Evolutionary conservation across 176 grass and related monocot species (phyloP), one percentile per base, ranked within the genome.

Genomic region (Poa annua): DNA sequence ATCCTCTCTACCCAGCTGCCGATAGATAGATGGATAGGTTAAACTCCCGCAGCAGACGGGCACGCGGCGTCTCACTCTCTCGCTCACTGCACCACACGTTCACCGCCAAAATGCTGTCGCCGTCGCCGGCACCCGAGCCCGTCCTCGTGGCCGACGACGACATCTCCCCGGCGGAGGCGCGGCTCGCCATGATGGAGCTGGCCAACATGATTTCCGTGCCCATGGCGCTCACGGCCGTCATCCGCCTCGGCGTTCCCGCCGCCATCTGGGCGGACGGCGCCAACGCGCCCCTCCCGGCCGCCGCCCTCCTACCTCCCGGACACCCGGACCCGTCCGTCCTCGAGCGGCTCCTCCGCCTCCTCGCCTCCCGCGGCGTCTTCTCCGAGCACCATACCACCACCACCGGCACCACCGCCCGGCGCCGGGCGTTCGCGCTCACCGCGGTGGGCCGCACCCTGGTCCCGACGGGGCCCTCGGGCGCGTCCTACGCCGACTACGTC

Each of bases 131-230:
- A 14, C 41, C 3, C n/a, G 75, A 19, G 7, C 70, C 14, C 70
- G 2, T 14, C 21, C 0, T 21, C 21, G 19, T 42, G 21, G 3
- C 42, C 21, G n/a, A 0, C 2, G 26, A 0, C 1, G 32, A 81
- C 5, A 2, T 70, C 2, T 52, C 29, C 0, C 70, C 72, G 14
- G 84, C 85, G 35, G 89, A 75, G 41, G 90, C 90, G 0, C 71
- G 87, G 0, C 82, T 93, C 8, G 90, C 92, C 8, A 95, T 95
- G 75, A 89, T 98, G 71, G 96, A 95, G 80, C 85, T 98, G 3
- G 87, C 90, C 2, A 95, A 95, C 86, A 86, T 95, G 89, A 77
- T 98, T 17, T 88, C 92, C 6, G 88, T 95, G 12, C 96, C 96
- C 11, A 95, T 98, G 96, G 88, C 92, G 12, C 94, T 89, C 56